These are phyloP conservation scores for Eucalyptus erythrocorys DNA, from an alignment of 345 rosid species.

Conservation along the genomic window DNA sequence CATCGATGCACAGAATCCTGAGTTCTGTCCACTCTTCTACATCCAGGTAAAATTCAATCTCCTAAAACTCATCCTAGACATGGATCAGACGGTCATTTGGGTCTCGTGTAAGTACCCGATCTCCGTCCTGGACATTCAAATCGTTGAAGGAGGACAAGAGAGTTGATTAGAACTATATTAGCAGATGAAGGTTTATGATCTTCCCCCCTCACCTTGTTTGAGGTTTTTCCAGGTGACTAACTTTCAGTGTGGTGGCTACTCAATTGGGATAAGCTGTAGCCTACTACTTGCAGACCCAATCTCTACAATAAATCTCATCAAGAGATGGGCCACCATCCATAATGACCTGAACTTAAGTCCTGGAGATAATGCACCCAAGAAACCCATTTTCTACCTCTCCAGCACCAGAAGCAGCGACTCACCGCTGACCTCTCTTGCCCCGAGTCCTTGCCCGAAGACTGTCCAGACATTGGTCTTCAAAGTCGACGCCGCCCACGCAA, in stretches of 20 bases:
- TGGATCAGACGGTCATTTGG: neutral
- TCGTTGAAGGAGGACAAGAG: neutral
- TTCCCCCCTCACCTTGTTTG: neutral
- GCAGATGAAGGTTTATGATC: neutral
- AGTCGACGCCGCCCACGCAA: neutral
- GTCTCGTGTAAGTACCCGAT: neutral
- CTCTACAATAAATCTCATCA: conserved; percentile 26
- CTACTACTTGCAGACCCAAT: conserved; percentile 49
- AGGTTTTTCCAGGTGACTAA: conserved; percentile 46
- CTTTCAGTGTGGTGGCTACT: conserved; percentile 82
- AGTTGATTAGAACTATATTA: neutral
- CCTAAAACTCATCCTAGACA: neutral
- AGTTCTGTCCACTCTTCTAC: conserved; percentile 60
- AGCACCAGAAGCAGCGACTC: conserved; percentile 2
- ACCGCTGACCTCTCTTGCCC: neutral
- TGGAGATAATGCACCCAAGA: neutral
- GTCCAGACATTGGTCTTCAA: conserved; percentile 18
- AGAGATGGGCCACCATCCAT: conserved; percentile 51
- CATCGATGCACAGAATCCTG: conserved; percentile 49
- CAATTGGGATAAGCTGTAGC: conserved; percentile 79
- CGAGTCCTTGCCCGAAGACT: conserved; percentile 17
- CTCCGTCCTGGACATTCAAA: neutral
- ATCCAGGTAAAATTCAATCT: conserved; percentile 33
- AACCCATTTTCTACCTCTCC: conserved; percentile 51
- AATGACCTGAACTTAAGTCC: conserved; percentile 1